Conservation (phyloP, 805 yeast species). For the Lipomyces mesembrius region DNA sequence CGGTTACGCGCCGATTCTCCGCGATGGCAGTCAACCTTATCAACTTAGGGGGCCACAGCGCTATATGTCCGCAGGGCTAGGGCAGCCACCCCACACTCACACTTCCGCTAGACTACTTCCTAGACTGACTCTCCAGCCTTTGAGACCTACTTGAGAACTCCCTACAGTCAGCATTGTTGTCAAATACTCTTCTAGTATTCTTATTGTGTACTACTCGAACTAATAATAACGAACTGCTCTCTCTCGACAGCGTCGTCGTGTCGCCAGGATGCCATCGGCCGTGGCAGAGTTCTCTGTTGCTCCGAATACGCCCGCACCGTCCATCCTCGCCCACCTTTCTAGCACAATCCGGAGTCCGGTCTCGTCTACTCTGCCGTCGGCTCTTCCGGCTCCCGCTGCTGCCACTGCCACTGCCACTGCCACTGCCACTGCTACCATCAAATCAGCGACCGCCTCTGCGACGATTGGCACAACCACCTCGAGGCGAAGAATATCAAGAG, state of each 20-base stretch:
- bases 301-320: background rate
- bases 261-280: background rate
- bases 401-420: background rate
- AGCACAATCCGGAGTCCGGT: background rate
- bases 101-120: no score
- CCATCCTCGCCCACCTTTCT: no score
- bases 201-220: background rate
- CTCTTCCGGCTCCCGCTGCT: background rate
- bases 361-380: background rate
- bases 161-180: no score
- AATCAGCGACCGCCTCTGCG: background rate
- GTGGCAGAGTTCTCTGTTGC: background rate
- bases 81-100: no score
- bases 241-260: background rate
- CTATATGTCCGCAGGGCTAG: no score
- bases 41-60: no score
- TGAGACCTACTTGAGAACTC: no score
- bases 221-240: background rate
- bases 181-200: background rate
- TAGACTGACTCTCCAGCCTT: no score
- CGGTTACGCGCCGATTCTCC: no score
- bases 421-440: background rate
- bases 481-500: slow-evolving; percentile 44
- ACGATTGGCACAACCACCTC: background rate
- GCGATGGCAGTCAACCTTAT: no score